Conservation (phyloP, 2,329 filamentous ascomycete genomes). For the Hypoxylon sp. region DNA sequence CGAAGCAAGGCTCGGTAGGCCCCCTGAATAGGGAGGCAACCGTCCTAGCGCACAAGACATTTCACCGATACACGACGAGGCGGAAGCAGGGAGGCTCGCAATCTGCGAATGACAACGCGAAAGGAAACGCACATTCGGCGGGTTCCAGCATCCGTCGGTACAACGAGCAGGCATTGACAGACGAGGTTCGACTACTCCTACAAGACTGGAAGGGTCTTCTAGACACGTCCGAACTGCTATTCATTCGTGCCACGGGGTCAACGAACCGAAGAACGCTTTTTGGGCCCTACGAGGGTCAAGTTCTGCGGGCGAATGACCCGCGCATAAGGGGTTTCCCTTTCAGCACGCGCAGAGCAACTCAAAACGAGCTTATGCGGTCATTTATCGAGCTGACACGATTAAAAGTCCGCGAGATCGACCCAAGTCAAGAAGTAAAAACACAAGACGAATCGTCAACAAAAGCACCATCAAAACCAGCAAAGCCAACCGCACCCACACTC, state of each 20-base stretch:
- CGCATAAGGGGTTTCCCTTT: constrained; percentile 92
- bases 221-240: constrained; percentile 85
- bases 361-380: constrained; percentile 92
- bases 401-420: constrained; percentile 83
- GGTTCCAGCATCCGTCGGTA: constrained; percentile 90
- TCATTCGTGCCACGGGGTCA: constrained; percentile 87
- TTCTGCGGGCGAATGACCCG: constrained; percentile 81
- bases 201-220: constrained; percentile 87
- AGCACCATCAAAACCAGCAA: constrained; percentile 59
- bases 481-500: constrained; percentile 70
- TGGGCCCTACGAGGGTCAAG: constrained; percentile 89
- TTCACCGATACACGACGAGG: constrained; percentile 95
- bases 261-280: constrained; percentile 90
- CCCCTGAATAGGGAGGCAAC: constrained; percentile 86
- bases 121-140: constrained; percentile 92
- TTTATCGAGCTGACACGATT: constrained; percentile 94
- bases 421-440: constrained; percentile 65
- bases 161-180: constrained; percentile 89
- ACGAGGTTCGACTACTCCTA: constrained; percentile 87
- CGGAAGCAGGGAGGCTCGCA: constrained; percentile 97
- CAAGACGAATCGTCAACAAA: constrained; percentile 55
- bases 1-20: constrained; percentile 73
- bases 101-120: constrained; percentile 92
- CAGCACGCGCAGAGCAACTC: constrained; percentile 89
- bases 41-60: constrained; percentile 95